Percentiles rank a stretch among this genome's conserved stretches.
Conservation (phyloP, 352 stramenopile genomes). For the Globisporangium carolinianum region DNA sequence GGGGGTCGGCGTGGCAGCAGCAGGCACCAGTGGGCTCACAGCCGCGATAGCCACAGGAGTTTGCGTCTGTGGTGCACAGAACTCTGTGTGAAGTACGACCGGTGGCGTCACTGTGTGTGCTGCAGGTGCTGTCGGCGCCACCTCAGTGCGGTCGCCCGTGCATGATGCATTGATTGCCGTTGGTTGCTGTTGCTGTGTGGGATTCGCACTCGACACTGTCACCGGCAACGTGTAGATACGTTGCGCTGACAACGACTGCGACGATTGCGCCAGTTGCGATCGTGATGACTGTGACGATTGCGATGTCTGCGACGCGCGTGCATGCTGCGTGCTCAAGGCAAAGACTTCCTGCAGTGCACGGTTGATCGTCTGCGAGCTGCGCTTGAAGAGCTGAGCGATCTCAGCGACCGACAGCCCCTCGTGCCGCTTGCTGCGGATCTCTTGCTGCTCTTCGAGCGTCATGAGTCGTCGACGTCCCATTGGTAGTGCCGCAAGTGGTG, state of each 20-base stretch:
- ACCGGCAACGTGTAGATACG: too few species aligned
- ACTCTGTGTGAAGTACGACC: neutral
- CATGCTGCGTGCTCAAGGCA: neutral
- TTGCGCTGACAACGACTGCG: too few species aligned
- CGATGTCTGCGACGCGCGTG: neutral
- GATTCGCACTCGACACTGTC: too few species aligned
- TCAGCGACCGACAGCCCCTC: conserved; percentile 25
- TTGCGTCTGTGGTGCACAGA: too few species aligned
- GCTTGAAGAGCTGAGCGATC: conserved; percentile 26
- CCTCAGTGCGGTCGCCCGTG: too few species aligned
- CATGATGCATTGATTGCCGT: too few species aligned
- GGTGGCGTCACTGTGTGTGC: neutral
- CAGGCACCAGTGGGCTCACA: too few species aligned
- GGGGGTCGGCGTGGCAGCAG: neutral
- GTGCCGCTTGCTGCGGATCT: conserved; percentile 32
- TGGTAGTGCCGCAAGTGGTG: neutral
- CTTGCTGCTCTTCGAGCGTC: conserved; percentile 27
- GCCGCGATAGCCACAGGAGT: too few species aligned
- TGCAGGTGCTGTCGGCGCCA: neutral
- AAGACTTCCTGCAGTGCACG: conserved; percentile 19
- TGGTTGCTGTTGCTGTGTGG: too few species aligned
- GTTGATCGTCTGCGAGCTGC: conserved; percentile 36
- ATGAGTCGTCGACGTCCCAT: conserved; percentile 36
- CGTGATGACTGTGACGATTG: neutral
- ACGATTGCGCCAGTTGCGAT: neutral